A percentile compares a stretch with the other conserved stretches of the same genome.
phyloP scores from a whole-genome alignment of 441 rosid species.

The Populus trichocarpa region DNA sequence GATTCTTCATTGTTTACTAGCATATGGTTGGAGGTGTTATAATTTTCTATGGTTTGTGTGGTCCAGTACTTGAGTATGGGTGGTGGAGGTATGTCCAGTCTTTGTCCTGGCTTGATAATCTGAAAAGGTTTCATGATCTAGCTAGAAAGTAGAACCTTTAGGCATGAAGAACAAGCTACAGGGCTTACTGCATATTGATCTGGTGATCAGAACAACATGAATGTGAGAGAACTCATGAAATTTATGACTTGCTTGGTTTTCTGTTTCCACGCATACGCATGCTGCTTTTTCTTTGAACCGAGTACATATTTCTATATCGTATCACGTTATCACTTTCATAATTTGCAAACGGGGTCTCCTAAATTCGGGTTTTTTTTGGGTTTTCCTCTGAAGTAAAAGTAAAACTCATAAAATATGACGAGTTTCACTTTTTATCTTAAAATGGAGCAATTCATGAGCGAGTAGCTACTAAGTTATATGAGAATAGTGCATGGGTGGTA shows the following conservation, averaged over 20 bases:
- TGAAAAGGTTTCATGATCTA: background rate
- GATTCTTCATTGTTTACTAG: background rate
- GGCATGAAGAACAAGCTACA: too few relatives aligned
- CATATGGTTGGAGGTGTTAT: background rate
- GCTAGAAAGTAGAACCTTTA: too few relatives aligned
- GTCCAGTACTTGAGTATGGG: slow-evolving; percentile 6
- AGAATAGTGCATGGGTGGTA: background rate
- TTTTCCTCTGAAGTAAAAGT: background rate
- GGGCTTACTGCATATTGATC: too few relatives aligned
- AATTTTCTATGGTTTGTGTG: background rate
- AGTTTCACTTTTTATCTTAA: background rate
- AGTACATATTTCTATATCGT: too few relatives aligned
- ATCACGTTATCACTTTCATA: background rate
- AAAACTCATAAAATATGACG: background rate
- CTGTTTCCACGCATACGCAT: too few relatives aligned
- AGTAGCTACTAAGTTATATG: background rate
- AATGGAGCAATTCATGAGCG: background rate
- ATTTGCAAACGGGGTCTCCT: too few relatives aligned
- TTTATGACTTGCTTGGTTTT: too few relatives aligned
- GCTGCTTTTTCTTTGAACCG: too few relatives aligned
- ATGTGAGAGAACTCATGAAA: too few relatives aligned
- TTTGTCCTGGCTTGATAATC: background rate
- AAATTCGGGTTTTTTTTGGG: too few relatives aligned
- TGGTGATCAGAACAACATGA: too few relatives aligned
- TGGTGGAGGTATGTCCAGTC: slow-evolving; percentile 4